These are phyloP conservation scores for Hordeum vulgare DNA, from an alignment of 176 grass and related monocot genomes.

Conservation along the genomic window DNA sequence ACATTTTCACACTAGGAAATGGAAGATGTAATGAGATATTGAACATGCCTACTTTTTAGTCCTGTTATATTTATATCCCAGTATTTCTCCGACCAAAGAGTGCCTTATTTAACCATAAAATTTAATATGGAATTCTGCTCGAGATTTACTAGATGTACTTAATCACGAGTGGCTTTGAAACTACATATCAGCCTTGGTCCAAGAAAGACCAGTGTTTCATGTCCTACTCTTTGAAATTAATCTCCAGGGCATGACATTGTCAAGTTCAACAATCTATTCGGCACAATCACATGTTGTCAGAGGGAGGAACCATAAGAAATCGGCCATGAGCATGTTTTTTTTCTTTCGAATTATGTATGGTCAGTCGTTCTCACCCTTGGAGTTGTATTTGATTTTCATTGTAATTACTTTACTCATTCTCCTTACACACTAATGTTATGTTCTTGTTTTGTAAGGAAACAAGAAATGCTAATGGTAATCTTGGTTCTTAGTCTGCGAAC, in stretches of 20 bases:
- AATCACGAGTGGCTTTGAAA: background rate
- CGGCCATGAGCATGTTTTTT: too few relatives aligned
- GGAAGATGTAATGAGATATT: background rate
- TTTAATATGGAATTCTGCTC: background rate
- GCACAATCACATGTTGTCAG: background rate
- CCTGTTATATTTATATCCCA: background rate
- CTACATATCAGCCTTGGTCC: background rate
- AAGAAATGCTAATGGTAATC: too few relatives aligned
- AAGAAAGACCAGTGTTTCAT: background rate
- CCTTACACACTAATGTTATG: background rate
- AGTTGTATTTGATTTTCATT: background rate
- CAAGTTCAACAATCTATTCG: background rate
- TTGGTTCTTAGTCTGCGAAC: too few relatives aligned
- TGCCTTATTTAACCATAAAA: background rate
- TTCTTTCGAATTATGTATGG: background rate
- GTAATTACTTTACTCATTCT: background rate
- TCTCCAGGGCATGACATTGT: background rate
- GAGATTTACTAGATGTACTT: background rate
- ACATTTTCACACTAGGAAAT: background rate
- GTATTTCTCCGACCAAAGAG: background rate
- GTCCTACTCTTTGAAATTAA: background rate
- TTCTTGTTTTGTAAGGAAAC: background rate
- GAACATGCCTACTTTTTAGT: background rate
- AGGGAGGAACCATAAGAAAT: background rate
- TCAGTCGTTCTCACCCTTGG: background rate